Base-by-base conservation (phyloP, 768 basidiomycete species). In the Neoboletus magnificus region DNA sequence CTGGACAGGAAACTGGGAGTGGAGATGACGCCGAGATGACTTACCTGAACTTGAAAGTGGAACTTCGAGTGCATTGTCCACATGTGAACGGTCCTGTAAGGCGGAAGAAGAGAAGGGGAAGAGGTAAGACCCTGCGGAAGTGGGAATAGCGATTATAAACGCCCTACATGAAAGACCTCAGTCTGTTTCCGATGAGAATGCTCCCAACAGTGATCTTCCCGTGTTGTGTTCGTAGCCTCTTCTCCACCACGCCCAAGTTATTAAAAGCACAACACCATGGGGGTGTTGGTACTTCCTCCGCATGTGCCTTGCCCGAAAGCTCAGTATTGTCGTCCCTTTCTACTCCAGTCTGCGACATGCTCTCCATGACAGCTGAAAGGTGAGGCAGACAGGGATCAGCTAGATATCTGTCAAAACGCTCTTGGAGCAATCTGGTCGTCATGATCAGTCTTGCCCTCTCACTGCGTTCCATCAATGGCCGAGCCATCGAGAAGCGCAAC, bases 11-110 rank as follows among this genome's bases (percentile, higher is more conserved):
- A 29, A n/a, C 13, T 12, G 5, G 15, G 9, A 25, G 33, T 4
- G 18, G 25, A 27, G 15, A 8, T 18, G 8, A 16, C 33, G 27
- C 29, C 7, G 22, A 25, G 35, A 32, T 1, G 11, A 50, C 59
- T 16, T 13, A 65, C 63, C 27, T 56, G 52, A 20, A 62, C 11
- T 41, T 66, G 51, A 30, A 62, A 50, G 29, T 46, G 40, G 1
- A 64, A 16, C 39, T 51, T 65, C 0, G 63, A 65, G 15, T 58
- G 51, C 42, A 64, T 58, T 6, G 60, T 58, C 63, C 63, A 65
- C 30, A 54, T 59, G 30, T 65, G 59, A 23, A 58, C 35, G 1
- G 46, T 54, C 36, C 63, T 64, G 32, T 1, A 20, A 13, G 16
- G 5, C 13, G 13, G 22, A 33, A 3, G 10, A n/a, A 22, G 23